Base-by-base conservation (phyloP, 352 stramenopile species). In the Peronospora farinosa region DNA sequence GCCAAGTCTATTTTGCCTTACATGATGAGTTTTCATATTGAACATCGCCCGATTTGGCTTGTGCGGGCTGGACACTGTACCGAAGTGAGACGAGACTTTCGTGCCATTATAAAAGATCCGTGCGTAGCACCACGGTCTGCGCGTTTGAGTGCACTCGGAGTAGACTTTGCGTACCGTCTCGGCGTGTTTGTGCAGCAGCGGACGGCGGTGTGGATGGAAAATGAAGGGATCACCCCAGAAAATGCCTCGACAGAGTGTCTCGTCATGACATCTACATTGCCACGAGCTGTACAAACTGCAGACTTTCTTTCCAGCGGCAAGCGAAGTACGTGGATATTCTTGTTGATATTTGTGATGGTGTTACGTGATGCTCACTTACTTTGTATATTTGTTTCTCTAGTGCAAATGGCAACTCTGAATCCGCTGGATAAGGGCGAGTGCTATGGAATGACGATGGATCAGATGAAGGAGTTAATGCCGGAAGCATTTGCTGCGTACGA, bases 21-120 rank as follows among this genome's bases (percentile, higher is more conserved):
- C 61, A 90, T 96, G 78, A 93, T 89, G 80, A 97, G 95, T 66
- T 95, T 97, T 49, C 92, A 97, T 74, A 96, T 97, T 55, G 74
- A 87, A 43, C 89, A 94, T 33, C 84, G 92, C 0, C 85, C 83
- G 15, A 97, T 97, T 33, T 97, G 87, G 86, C 76, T 97, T 17
- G 87, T 93, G 43, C 83, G 86, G n/a, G 87, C 88, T 12, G 88
- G 85, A 16, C 87, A 96, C 44, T 92, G 81, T 60, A 88, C 63
- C 0, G 74, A 88, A 60, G 81, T 89, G 47, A 62, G 63, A 7
- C 42, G 54, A 11, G 76, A 92, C 46, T 89, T 92, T 35, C 51
- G 65, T 2, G 63, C 73, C 12, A 88, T 92, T 44, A 78, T 69
- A 19, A 72, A 78, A 27, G 76, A 89, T 41, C 80, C 78, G 51